phyloP scores from a whole-genome alignment of 1,284 basidiomycete genomes.

The Chalciporus piperatoides region DNA sequence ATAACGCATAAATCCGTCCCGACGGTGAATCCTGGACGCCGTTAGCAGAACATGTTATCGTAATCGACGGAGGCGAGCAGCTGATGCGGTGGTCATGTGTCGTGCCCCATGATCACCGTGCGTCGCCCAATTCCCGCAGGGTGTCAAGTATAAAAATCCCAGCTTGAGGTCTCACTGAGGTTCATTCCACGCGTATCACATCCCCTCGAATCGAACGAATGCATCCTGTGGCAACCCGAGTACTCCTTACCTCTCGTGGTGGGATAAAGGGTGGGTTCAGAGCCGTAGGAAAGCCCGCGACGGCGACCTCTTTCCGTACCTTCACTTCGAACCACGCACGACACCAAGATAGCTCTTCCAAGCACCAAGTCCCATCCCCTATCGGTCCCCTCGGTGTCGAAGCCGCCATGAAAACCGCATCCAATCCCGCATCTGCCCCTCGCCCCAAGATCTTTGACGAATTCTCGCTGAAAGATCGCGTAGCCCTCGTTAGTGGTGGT shows the following conservation, averaged over 20 bases:
- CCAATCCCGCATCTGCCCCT: conserved; percentile 41
- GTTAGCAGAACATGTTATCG: not conserved
- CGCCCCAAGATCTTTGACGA: conserved; percentile 61
- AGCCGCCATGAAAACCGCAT: conserved; percentile 30
- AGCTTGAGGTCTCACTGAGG: not conserved
- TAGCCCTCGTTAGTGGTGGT: conserved; percentile 70
- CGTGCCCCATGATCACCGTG: not conserved
- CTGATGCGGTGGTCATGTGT: not conserved
- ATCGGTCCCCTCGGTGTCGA: conserved; percentile 12
- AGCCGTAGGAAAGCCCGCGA: not conserved
- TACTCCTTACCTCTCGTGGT: not conserved
- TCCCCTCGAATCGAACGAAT: not conserved
- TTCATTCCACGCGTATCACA: not conserved
- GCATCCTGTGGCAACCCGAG: not conserved
- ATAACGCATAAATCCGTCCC: no score
- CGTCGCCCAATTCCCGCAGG: not conserved
- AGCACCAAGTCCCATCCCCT: not conserved
- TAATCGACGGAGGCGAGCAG: not conserved
- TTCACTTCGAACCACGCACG: not conserved
- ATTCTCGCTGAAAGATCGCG: conserved; percentile 69
- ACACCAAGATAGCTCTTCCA: conserved; percentile 15
- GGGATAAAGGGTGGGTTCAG: not conserved
- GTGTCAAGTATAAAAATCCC: not conserved
- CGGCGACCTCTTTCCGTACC: not conserved
- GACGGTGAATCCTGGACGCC: not conserved